These are phyloP conservation scores for Nadsonia commutata DNA, from an alignment of 1,139 yeast species.

Conservation along the genomic window DNA sequence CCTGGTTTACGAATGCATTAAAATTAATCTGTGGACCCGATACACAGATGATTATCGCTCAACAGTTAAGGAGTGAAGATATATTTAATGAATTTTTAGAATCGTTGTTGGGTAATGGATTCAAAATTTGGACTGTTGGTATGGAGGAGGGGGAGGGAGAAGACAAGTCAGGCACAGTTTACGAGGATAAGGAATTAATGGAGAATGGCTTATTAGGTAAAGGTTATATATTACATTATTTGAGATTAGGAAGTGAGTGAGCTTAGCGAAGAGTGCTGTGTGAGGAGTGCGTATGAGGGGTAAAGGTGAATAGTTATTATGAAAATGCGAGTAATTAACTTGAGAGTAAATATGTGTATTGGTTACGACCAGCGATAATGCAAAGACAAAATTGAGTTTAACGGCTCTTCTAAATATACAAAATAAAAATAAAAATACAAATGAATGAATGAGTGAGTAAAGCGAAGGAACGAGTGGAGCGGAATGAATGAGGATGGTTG, in stretches of 20 bases:
- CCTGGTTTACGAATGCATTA: constrained; percentile 34
- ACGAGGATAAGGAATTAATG: background rate
- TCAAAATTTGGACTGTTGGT: constrained; percentile 30
- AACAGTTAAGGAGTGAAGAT: constrained; percentile 43
- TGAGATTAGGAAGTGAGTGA: too few species aligned
- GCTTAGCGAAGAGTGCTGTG: too few species aligned
- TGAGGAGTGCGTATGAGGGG: too few species aligned
- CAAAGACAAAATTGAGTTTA: background rate
- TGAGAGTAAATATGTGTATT: constrained; percentile 3
- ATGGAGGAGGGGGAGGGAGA: constrained; percentile 16
- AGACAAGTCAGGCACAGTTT: constrained; percentile 6
- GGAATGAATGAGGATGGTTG: too few species aligned
- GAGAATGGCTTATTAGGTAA: constrained; percentile 12
- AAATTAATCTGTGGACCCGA: constrained; percentile 21
- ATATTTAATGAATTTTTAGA: constrained; percentile 35
- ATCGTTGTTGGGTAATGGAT: constrained; percentile 27
- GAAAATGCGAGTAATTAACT: constrained; percentile 3
- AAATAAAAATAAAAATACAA: background rate
- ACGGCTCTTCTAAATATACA: background rate
- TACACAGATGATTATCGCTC: constrained; percentile 32
- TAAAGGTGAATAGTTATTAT: too few species aligned
- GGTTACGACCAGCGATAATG: background rate
- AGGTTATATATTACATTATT: constrained; percentile 34
- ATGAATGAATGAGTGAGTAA: too few species aligned
- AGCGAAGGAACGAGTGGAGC: too few species aligned